Evolutionary conservation across 2,329 filamentous ascomycete genomes (phyloP).

Genomic region (Aspergillus ibericus): DNA sequence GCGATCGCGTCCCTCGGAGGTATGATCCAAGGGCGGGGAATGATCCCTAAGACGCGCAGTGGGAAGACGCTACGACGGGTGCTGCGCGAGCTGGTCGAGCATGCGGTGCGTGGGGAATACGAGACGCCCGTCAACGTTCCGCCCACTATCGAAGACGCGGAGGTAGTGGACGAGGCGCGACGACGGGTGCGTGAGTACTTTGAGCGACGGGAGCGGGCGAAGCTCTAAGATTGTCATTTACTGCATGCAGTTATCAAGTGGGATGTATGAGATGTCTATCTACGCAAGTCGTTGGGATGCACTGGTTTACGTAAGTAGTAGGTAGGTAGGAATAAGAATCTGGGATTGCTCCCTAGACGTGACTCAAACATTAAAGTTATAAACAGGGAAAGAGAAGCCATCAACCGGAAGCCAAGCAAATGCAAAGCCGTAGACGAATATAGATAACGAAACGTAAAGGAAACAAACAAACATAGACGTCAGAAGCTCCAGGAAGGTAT

Average conservation of each 20-base stretch:
- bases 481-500: background rate
- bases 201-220: slow-evolving; percentile 39
- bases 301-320: background rate
- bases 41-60: slow-evolving; percentile 90
- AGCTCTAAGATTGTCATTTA: slow-evolving; percentile 39
- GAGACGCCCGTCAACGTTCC: slow-evolving; percentile 72
- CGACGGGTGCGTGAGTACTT: slow-evolving; percentile 76
- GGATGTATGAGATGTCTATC: background rate
- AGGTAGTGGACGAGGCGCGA: slow-evolving; percentile 72
- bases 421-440: slow-evolving; percentile 1
- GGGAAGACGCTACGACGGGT: slow-evolving; percentile 87
- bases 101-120: slow-evolving; percentile 71
- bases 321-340: background rate
- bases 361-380: slow-evolving; percentile 12
- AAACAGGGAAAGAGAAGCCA: slow-evolving; percentile 9
- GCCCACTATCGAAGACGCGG: slow-evolving; percentile 79
- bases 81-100: slow-evolving; percentile 79
- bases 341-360: background rate
- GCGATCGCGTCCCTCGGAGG: slow-evolving; percentile 83
- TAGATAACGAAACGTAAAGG: slow-evolving; percentile 2
- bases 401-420: background rate
- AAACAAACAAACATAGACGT: slow-evolving; percentile 1
- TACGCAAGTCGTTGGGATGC: background rate
- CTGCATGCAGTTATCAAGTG: background rate
- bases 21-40: slow-evolving; percentile 77